Evolutionary conservation across 2,329 filamentous ascomycete genomes (phyloP).

Genomic region (Exserohilum turcica): DNA sequence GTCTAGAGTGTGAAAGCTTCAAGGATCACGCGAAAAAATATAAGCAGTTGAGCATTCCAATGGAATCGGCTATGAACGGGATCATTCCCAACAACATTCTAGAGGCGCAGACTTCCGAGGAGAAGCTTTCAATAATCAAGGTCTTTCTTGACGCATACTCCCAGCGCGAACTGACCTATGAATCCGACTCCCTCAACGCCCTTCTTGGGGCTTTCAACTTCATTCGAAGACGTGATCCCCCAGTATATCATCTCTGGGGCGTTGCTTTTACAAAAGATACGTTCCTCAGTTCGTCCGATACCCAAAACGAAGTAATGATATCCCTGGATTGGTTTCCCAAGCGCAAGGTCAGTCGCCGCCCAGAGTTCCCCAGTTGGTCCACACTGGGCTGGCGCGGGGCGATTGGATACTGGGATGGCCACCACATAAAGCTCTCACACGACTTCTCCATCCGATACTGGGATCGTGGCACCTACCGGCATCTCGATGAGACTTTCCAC

Average conservation of each 20-base stretch:
- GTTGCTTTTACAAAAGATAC: neutral
- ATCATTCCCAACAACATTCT: neutral
- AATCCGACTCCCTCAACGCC: neutral
- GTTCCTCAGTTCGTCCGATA: no score
- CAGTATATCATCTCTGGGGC: neutral
- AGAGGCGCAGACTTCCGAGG: neutral
- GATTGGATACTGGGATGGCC: accelerated
- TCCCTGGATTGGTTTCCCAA: neutral
- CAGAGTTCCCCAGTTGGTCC: neutral
- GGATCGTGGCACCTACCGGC: neutral
- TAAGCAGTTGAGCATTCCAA: neutral
- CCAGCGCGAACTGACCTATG: neutral
- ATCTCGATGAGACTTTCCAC: neutral
- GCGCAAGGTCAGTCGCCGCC: neutral
- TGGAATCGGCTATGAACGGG: neutral
- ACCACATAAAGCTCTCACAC: neutral
- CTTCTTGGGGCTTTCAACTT: neutral
- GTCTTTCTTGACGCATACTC: accelerated
- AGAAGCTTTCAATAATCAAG: neutral
- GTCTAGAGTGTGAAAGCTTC: no score
- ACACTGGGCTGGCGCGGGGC: neutral
- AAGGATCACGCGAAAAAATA: neutral
- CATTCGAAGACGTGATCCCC: neutral
- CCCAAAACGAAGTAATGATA: neutral
- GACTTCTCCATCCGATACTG: neutral